Base-by-base conservation (phyloP, 179 eudicot genomes). In the Actinidia chinensis region DNA sequence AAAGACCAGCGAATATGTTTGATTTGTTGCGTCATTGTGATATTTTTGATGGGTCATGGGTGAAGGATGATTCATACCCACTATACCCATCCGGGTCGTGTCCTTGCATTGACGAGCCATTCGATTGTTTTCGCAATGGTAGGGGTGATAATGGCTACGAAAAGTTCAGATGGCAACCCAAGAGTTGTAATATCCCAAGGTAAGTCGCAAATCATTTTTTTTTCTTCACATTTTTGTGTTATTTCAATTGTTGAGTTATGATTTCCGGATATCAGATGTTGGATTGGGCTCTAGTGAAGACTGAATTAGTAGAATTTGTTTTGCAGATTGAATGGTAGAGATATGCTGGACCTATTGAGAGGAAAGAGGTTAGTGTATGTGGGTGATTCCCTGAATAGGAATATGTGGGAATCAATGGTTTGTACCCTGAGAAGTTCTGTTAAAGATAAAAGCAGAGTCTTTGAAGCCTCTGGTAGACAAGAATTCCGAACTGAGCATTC, bases 401-500 rank as follows among this genome's bases (percentile, higher is more conserved):
- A 94, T 77, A 94, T 92, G 98, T 94, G 98, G 98, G 94, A 92
- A 72, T 94, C 98, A 44, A 86, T 94, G 66, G 87, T 94, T 22
- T 94, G 98, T 66, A 76, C 86, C 12, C 87, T 94, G 12, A 84
- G 91, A 78, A 90, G 88, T 78, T 88, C 96, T 17, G 88, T 89
- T 66, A 63, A 84, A 80, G 83, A 94, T 79, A 90, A 90, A 71
- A 86, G 52, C 58, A 85, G 80, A 77, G 94, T 94, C 25, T 89
- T 88, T 78, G 97, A 93, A 81, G 90, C 87, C 50, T 89, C 91
- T 78, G 95, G 95, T 15, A 82, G 79, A 74, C 58, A 55, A n/a
- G 90, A 91, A 36, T 88, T 91, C 80, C 84, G 86, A 60, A 81
- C 90, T 4, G 82, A 85, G 70, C 88, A 91, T 68, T 85, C 87